These are phyloP conservation scores for Candida khao-thaluensis DNA, from an alignment of 805 yeast genomes.

Conservation along the genomic window DNA sequence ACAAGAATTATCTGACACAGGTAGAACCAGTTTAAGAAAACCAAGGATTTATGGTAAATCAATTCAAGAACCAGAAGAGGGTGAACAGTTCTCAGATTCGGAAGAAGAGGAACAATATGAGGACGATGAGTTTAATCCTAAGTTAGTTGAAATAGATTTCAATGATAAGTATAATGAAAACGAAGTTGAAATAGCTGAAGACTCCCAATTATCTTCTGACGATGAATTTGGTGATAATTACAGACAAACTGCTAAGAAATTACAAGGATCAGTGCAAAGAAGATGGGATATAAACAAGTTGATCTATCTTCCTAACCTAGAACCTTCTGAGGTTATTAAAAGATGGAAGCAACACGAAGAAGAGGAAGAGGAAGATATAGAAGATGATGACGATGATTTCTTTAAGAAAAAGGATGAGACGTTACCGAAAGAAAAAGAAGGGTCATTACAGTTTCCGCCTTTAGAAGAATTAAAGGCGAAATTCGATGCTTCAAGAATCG, in stretches of 20 bases:
- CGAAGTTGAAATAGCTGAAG: conserved; percentile 45
- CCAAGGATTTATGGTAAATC: conserved; percentile 59
- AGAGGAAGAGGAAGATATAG: conserved; percentile 41
- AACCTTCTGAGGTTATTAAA: conserved; percentile 67
- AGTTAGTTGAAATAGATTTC: conserved; percentile 50
- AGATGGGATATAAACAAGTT: conserved; percentile 80
- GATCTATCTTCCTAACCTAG: conserved; percentile 73
- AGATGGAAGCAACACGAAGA: conserved; percentile 65
- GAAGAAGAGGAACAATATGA: conserved; percentile 44
- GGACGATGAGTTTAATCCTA: conserved; percentile 37
- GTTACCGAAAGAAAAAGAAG: conserved; percentile 26
- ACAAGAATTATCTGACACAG: conserved; percentile 32
- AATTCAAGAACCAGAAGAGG: conserved; percentile 47
- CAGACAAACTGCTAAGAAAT: conserved; percentile 56
- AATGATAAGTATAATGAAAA: conserved; percentile 33
- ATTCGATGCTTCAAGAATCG: conserved; percentile 38
- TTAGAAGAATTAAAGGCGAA: conserved; percentile 45
- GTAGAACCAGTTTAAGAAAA: conserved; percentile 64
- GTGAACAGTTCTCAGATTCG: conserved; percentile 33
- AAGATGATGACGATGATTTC: conserved; percentile 41
- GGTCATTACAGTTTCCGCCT: conserved; percentile 30
- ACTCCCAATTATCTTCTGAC: conserved; percentile 43
- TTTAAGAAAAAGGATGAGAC: conserved; percentile 54
- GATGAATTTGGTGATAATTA: conserved; percentile 38
- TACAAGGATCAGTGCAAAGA: conserved; percentile 52